Evolutionary conservation across 805 yeast genomes (phyloP), one percentile per base, ranked within the genome.

Genomic region (Ogataea salicorniae): DNA sequence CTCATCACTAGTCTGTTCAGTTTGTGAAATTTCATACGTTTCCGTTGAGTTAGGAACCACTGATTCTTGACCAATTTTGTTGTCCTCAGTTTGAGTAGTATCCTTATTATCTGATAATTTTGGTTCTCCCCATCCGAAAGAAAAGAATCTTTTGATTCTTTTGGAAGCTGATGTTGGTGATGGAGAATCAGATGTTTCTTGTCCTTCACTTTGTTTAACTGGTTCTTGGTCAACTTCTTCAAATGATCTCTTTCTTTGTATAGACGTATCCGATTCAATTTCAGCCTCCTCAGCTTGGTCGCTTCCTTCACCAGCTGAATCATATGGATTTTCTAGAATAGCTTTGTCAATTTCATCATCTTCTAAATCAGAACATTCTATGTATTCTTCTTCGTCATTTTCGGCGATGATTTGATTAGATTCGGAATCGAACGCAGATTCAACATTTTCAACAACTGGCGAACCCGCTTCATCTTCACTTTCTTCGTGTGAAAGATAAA

Each of bases 281-380:
- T 35, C 44, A 17, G 31, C 29, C 14, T 2, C 37, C 18, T 42
- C 47, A 2, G 15, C 17, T 22, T 17, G 31, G 9, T 37, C 37
- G 13, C 23, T 15, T 8, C 22, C 31, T 26, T 11, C 6, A 15
- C 23, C 18, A 34, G 37, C 43, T 16, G 36, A 26, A 17, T 49
- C 46, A 20, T 23, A 42, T 2, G 44, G 53, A 22, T 35, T 43
- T 18, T 52, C 49, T 41, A 23, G 34, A 20, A 47, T 43, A 20
- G 33, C 47, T 1, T 45, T 41, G 14, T 53, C 53, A 13, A 43
- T 52, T 18, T 54, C 52, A 15, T 48, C 39, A 14, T 38, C 58
- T 29, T 49, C 53, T 18, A 39, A 38, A 13, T 37, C 43, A 1
- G 37, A 38, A 2, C 41, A 35, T 15, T 46, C 49, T 9, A 39